Evolutionary conservation across 2,329 filamentous ascomycete genomes (phyloP).

Genomic region (Colletotrichum destructivum): DNA sequence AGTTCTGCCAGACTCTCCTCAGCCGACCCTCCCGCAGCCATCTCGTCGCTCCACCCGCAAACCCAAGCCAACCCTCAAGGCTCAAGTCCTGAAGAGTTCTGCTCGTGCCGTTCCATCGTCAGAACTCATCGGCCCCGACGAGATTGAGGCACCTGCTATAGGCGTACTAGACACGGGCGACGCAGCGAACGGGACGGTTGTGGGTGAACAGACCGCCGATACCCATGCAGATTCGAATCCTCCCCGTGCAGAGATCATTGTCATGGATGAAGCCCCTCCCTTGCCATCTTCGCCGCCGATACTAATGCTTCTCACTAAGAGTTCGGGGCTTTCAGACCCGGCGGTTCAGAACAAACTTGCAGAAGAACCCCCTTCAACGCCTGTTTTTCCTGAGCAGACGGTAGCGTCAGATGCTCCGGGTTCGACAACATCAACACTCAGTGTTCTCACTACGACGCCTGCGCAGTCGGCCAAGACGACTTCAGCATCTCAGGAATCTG

Average conservation of each 20-base stretch:
- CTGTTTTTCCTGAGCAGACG: neutral
- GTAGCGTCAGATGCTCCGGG: constrained; percentile 13
- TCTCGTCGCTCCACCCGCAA: constrained; percentile 37
- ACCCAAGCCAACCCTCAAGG: constrained; percentile 30
- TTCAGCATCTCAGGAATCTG: constrained; percentile 54
- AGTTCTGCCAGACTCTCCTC: neutral
- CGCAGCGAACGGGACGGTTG: too few relatives aligned
- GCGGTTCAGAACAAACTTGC: neutral
- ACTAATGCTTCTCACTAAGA: neutral
- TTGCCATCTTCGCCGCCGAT: constrained; percentile 37
- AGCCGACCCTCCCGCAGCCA: constrained; percentile 8
- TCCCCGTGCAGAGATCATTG: too few relatives aligned
- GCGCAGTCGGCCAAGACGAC: constrained; percentile 54
- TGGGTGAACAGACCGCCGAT: neutral
- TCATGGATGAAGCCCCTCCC: neutral
- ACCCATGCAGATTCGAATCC: neutral
- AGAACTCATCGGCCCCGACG: neutral
- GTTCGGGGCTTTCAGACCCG: neutral
- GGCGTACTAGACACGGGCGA: neutral
- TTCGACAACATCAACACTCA: constrained; percentile 58
- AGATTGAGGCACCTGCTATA: neutral
- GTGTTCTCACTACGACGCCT: constrained; percentile 58
- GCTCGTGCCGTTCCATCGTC: neutral
- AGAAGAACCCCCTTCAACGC: constrained; percentile 20
- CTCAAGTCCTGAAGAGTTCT: constrained; percentile 5